Evolutionary conservation across 768 basidiomycete genomes (phyloP), one percentile per base, ranked within the genome.

Genomic region (Mycena haematopus): DNA sequence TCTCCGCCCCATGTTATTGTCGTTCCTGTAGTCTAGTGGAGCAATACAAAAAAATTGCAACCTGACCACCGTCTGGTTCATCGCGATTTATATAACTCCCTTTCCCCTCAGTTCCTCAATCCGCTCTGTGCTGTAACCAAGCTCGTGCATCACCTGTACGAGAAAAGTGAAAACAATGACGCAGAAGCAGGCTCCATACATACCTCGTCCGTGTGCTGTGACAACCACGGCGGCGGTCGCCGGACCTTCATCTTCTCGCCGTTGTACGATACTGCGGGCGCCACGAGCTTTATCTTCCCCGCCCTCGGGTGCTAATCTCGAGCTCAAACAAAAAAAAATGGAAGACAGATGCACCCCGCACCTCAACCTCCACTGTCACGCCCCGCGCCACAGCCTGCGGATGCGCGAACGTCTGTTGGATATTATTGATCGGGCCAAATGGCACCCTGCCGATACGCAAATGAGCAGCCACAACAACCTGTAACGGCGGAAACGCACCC

Each of bases 341-440:
- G 79, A 76, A 80, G 67, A 19, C 45, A 25, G 33, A 55, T 42
- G 60, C 29, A 70, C 42, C 27, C 36, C 42, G 55, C 36, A 59
- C 62, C 56, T 94, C 86, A 53, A 96, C 84, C 68, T 95, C 92
- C 27, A 90, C 84, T 0, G 86, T 86, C 42, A 91, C 84, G 54
- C 82, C 78, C 52, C 96, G 83, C 29, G 95, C 94, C 42, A 88
- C 70, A 2, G 92, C 93, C 78, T 88, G 87, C 8, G 94, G 93
- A 75, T 97, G 96, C 35, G 86, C 85, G 70, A 97, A 98, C 3
- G 96, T 95, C 74, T 95, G 87, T 62, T 82, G 72, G 62, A 98
- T 93, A 68, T 93, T 90, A 73, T 97, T 97, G 78, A 98, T 96
- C 19, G 96, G 96, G 31, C 91, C 92, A 74, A 90, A 89, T 8